Conservation (phyloP, 2,329 filamentous ascomycete species). For the Dothidotthia symphoricarpi region DNA sequence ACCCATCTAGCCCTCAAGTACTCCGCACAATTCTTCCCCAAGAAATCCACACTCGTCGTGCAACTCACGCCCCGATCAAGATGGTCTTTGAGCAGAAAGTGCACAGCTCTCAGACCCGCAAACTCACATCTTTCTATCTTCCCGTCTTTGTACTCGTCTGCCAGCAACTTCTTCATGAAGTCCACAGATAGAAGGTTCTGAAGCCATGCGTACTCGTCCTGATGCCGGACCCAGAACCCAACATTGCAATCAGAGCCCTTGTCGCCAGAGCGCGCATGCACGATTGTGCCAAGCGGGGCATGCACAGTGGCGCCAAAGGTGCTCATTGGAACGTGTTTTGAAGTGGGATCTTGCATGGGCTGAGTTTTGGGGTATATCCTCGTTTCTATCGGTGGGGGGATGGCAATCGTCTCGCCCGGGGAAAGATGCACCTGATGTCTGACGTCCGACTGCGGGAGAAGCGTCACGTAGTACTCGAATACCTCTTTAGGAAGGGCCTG, state of each 20-base stretch:
- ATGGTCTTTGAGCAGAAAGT: slow-evolving; percentile 28
- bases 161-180: slow-evolving; percentile 28
- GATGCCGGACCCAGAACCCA: slow-evolving; percentile 37
- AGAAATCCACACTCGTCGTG: slow-evolving; percentile 25
- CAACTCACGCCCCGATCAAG: slow-evolving; percentile 28
- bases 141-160: slow-evolving; percentile 27
- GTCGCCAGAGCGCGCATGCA: slow-evolving; percentile 45
- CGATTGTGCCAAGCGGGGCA: slow-evolving; percentile 46
- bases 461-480: slow-evolving; percentile 46
- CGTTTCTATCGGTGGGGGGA: slow-evolving; percentile 34
- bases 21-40: slow-evolving; percentile 32
- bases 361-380: slow-evolving; percentile 37
- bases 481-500: slow-evolving; percentile 44
- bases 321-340: slow-evolving; percentile 1
- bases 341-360: slow-evolving; percentile 28
- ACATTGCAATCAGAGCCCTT: slow-evolving; percentile 41
- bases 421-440: slow-evolving; percentile 28
- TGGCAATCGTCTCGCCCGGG: slow-evolving; percentile 29
- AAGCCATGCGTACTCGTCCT: slow-evolving; percentile 38
- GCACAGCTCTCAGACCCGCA: slow-evolving; percentile 22
- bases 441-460: slow-evolving; percentile 28
- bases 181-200: slow-evolving; percentile 26
- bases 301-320: slow-evolving; percentile 30
- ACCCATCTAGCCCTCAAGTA: slow-evolving; percentile 22
- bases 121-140: slow-evolving; percentile 26